phyloP scores from a whole-genome alignment of 2,329 filamentous ascomycete species.

The Hyphodiscus sp. region DNA sequence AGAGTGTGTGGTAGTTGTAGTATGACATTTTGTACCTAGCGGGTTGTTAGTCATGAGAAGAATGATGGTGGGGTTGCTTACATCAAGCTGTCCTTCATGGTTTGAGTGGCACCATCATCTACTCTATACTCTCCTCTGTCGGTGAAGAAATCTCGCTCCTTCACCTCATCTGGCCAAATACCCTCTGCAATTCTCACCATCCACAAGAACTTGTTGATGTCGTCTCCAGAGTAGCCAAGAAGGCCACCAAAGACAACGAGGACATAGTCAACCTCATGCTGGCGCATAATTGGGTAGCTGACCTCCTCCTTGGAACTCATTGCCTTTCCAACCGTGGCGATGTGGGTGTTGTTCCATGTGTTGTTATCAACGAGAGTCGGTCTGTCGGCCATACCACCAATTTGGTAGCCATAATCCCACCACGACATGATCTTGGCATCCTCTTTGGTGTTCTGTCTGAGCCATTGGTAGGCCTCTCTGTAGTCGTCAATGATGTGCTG shows the following conservation, averaged over 20 bases:
- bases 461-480: constrained; percentile 98
- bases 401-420: constrained; percentile 99
- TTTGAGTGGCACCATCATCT: constrained; percentile 85
- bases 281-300: constrained; percentile 96
- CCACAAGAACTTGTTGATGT: constrained; percentile 99
- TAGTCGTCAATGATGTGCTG: constrained; percentile 99
- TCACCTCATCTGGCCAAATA: constrained; percentile 99
- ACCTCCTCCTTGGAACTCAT: constrained; percentile 98
- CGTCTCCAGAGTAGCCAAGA: constrained; percentile 93
- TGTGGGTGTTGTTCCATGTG: constrained; percentile 99
- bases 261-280: constrained; percentile 99
- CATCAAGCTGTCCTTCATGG: constrained; percentile 99
- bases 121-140: constrained; percentile 89
- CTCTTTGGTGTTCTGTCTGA: constrained; percentile 90
- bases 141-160: constrained; percentile 95
- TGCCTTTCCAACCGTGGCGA: constrained; percentile 96
- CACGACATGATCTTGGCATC: constrained; percentile 99
- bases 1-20: constrained; percentile 91
- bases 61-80: constrained; percentile 42
- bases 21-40: constrained; percentile 99
- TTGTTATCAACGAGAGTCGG: constrained; percentile 99
- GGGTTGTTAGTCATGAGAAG: constrained; percentile 18
- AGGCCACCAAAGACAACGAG: constrained; percentile 94
- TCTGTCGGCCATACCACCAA: constrained; percentile 97
- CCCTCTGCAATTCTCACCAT: constrained; percentile 99